Evolutionary conservation across 129 eudicot species (phyloP).

Genomic region (Dittrichia graveolens): DNA sequence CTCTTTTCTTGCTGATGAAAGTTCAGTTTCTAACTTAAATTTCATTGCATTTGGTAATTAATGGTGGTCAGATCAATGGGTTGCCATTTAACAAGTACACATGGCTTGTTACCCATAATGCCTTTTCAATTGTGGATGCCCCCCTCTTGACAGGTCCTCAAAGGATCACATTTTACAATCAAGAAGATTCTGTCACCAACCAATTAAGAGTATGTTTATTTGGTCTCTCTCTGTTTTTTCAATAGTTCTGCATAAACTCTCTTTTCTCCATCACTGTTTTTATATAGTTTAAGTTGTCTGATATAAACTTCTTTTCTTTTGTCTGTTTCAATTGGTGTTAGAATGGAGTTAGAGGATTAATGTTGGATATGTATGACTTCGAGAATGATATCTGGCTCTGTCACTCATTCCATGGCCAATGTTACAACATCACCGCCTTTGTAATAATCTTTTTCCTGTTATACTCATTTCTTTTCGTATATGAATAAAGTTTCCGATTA

Average conservation of each 20-base stretch:
- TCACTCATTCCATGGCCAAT: slow-evolving; percentile 85
- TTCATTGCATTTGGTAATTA: slow-evolving; percentile 26
- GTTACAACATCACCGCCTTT: slow-evolving; percentile 93
- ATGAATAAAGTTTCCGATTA: neutral
- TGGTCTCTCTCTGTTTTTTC: neutral
- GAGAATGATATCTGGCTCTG: slow-evolving; percentile 95
- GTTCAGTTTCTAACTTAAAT: neutral
- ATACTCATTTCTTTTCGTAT: slow-evolving; percentile 3
- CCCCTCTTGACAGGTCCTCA: slow-evolving; percentile 83
- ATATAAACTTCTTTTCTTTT: slow-evolving; percentile 13
- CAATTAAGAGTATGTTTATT: slow-evolving; percentile 74
- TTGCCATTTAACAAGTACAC: slow-evolving; percentile 98
- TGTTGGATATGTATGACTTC: slow-evolving; percentile 99
- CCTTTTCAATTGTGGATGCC: slow-evolving; percentile 94
- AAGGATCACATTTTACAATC: slow-evolving; percentile 94
- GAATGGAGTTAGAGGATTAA: slow-evolving; percentile 99
- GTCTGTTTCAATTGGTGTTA: slow-evolving; percentile 31
- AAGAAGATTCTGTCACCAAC: slow-evolving; percentile 93
- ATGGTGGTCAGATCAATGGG: slow-evolving; percentile 68
- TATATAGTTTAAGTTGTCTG: slow-evolving; percentile 8
- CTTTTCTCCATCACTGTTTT: neutral
- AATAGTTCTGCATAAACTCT: neutral
- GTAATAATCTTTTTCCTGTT: slow-evolving; percentile 46
- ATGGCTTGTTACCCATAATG: slow-evolving; percentile 94
- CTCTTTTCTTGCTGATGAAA: neutral